phyloP scores from a whole-genome alignment of 208 protist species.

The Crithidia sp. region DNA sequence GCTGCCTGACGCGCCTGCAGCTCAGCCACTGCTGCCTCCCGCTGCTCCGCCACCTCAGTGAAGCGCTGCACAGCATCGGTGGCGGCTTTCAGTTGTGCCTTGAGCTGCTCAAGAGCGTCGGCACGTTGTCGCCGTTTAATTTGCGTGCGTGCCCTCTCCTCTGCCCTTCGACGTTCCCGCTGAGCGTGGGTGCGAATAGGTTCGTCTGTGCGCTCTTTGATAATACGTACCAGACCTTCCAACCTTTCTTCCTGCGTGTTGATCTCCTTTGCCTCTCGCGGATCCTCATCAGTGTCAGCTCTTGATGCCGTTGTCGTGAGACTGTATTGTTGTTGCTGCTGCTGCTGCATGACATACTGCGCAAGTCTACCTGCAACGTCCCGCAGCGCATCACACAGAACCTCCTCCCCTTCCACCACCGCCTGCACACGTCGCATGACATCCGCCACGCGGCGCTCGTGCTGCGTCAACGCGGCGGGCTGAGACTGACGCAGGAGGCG shows the following conservation, averaged over 20 bases:
- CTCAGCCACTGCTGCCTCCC: neutral
- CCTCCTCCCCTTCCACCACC: conserved; percentile 28
- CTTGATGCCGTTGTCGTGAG: too few species aligned
- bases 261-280: too few species aligned
- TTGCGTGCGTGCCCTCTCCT: neutral
- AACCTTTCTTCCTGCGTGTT: too few species aligned
- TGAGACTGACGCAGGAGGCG: conserved; percentile 3
- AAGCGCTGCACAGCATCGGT: neutral
- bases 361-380: neutral
- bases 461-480: neutral
- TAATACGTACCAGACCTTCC: neutral
- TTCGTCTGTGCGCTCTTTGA: neutral
- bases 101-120: neutral
- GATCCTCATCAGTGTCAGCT: too few species aligned
- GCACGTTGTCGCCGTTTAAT: neutral
- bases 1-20: conserved; percentile 7
- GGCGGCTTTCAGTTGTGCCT: neutral
- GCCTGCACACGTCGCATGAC: conserved; percentile 14
- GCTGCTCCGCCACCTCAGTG: neutral
- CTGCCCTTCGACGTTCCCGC: neutral
- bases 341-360: neutral
- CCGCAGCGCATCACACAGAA: conserved; percentile 15
- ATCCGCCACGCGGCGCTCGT: conserved; percentile 3
- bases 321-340: neutral
- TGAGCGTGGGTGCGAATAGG: neutral